Evolutionary conservation across 305 asterid genomes (phyloP), one percentile per base, ranked within the genome.

Genomic region (Solanum hybrid): DNA sequence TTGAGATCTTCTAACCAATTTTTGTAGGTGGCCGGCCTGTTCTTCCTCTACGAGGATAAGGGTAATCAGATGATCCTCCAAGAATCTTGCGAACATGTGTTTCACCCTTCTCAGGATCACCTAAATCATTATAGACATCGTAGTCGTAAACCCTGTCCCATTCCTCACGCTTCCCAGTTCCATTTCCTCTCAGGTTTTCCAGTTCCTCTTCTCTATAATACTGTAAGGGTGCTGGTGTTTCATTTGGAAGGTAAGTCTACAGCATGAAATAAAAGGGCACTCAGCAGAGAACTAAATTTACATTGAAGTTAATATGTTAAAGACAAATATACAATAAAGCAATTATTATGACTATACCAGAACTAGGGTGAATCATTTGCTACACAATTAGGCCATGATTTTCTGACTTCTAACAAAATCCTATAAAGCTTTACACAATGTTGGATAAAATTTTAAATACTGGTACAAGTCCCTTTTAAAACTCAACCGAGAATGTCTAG

Each of bases 101-200:
- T 35, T 90, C 67, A 2, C 95, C 96, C 39, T 90, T 95, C 84
- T 96, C 98, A 2, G 99, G 97, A 89, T 96, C 91, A 26, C 91
- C 94, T 90, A 97, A 88, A 88, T 97, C 99, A 71, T 96, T 97
- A 90, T 97, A 97, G 89, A 89, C 94, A n/a, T 97, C 99, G 37
- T 97, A 97, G 77, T 97, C 99, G 75, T 97, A 97, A 5, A 97
- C 96, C 89, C 99, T 93, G 37, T 97, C 99, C 99, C 99, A 97
- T 91, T 96, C 97, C 91, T 96, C 90, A 0, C 94, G 91, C 95
- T 29, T 84, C 16, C 97, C 96, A 0, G 92, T 46, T 20, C 98
- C 98, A 3, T 90, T 92, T 20, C 99, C 99, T 1, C 95, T 93
- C 34, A 97, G 98, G 84, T 90, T 95, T 64, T 24, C 69, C 13